Evolutionary conservation across 805 yeast genomes (phyloP), one percentile per base, ranked within the genome.

Genomic region (Dipodascus albidus): DNA sequence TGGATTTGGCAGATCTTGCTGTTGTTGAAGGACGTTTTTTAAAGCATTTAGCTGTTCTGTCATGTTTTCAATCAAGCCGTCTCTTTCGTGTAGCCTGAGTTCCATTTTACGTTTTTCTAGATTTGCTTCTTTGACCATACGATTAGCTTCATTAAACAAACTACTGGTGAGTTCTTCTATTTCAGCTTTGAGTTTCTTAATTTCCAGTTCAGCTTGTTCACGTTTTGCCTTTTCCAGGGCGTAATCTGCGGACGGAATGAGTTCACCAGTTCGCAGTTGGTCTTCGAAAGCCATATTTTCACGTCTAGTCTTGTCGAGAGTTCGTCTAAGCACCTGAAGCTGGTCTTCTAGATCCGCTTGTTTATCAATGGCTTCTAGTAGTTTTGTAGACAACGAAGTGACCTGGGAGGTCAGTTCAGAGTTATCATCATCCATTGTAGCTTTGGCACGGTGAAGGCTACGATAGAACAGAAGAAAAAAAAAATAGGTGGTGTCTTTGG

Each of bases 111-210:
- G 79, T 50, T 78, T 67, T 48, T 83, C 85, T 52, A 80, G 74
- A 55, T 86, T 79, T 0, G 95, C 96, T 57, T 82, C 79, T 50
- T 84, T 79, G 4, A 88, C 96, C 87, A 87, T 85, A 49, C 76
- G 75, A 64, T 87, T 87, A 23, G 96, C 96, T 64, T 87, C 91
- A 57, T 79, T 83, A 64, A 88, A 88, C 50, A 88, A 70, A 1
- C 87, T 80, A 1, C 83, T 88, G 1, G 89, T 79, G 50, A 88
- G 68, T 49, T 87, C 96, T 63, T 85, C 91, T 49, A 86, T 86
- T 64, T 88, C 96, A 21, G 75, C 79, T 56, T 83, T 76, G 50
- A 87, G 67, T 55, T 76, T 74, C 48, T 76, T 70, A 14, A 79
- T 82, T 59, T 83, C 85, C 6, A 67, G 69, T 56, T 82, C 83